These are phyloP conservation scores for Botrytis fragariae DNA, from an alignment of 2,329 filamentous ascomycete genomes.

Conservation along the genomic window DNA sequence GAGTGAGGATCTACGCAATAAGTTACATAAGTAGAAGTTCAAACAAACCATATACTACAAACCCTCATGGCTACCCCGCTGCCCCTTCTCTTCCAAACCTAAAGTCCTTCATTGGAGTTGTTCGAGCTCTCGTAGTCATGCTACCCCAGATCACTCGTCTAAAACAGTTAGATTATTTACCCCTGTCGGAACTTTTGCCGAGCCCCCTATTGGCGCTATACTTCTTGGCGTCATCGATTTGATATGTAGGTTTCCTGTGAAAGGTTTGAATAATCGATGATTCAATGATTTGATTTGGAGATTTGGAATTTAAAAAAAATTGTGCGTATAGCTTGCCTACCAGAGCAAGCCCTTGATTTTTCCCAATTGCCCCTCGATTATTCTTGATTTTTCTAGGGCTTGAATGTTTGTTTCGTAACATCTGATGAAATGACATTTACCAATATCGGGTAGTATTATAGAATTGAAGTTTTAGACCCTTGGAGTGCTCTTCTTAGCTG, in stretches of 20 bases:
- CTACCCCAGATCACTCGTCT: not conserved
- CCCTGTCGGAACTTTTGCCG: not conserved
- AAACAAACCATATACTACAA: not conserved
- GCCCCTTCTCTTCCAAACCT: not conserved
- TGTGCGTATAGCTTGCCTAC: too few relatives aligned
- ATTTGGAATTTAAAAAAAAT: too few relatives aligned
- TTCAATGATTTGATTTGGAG: not conserved
- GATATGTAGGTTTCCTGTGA: rapidly evolving
- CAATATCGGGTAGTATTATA: not conserved
- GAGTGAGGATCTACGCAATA: not conserved
- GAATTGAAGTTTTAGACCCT: rapidly evolving
- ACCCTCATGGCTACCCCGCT: rapidly evolving
- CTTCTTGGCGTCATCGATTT: not conserved
- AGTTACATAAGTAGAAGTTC: not conserved
- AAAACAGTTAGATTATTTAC: not conserved
- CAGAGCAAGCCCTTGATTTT: not conserved
- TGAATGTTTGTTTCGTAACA: too few relatives aligned
- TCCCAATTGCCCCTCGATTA: not conserved
- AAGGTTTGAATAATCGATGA: not conserved
- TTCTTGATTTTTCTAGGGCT: not conserved
- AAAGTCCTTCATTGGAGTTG: not conserved
- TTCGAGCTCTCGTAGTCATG: not conserved
- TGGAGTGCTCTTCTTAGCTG: not conserved
- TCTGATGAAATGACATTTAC: not conserved
- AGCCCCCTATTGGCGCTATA: not conserved